Conservation (phyloP, 176 grass and related monocot species). For the Pontederia crassipes region DNA sequence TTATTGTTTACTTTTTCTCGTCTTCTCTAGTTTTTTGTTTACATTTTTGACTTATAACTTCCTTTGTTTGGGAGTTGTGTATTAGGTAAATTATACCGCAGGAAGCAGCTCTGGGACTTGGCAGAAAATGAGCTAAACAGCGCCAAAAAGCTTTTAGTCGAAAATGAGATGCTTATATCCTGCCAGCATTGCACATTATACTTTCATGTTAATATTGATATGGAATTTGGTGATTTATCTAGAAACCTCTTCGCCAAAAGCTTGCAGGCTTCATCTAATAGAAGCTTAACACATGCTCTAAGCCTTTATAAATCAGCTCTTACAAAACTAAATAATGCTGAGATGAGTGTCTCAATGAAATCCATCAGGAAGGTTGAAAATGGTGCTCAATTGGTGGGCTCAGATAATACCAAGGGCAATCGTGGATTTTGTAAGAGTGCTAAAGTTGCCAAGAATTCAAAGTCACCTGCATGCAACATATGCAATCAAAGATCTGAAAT, state of each 20-base stretch:
- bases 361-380: conserved; percentile 13
- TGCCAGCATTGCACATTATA: conserved; percentile 44
- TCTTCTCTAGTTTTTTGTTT: conserved; percentile 5
- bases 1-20: conserved; percentile 7
- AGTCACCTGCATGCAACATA: conserved; percentile 26
- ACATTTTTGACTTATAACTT: neutral
- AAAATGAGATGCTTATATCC: conserved; percentile 37
- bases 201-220: conserved; percentile 47
- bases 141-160: conserved; percentile 40
- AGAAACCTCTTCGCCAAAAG: conserved; percentile 43
- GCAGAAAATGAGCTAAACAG: conserved; percentile 44
- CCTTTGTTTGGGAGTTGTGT: conserved; percentile 1
- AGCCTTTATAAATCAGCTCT: conserved; percentile 45
- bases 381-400: neutral
- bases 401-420: conserved; percentile 12
- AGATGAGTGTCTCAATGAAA: conserved; percentile 13
- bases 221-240: conserved; percentile 54
- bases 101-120: conserved; percentile 46
- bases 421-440: neutral
- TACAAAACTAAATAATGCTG: conserved; percentile 39
- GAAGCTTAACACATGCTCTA: conserved; percentile 44
- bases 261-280: conserved; percentile 25
- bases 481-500: conserved; percentile 36
- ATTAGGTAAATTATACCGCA: conserved; percentile 74
- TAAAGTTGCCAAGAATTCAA: conserved; percentile 18